Evolutionary conservation across 2,329 filamentous ascomycete genomes (phyloP).

Genomic region (Cercospora sojina): DNA sequence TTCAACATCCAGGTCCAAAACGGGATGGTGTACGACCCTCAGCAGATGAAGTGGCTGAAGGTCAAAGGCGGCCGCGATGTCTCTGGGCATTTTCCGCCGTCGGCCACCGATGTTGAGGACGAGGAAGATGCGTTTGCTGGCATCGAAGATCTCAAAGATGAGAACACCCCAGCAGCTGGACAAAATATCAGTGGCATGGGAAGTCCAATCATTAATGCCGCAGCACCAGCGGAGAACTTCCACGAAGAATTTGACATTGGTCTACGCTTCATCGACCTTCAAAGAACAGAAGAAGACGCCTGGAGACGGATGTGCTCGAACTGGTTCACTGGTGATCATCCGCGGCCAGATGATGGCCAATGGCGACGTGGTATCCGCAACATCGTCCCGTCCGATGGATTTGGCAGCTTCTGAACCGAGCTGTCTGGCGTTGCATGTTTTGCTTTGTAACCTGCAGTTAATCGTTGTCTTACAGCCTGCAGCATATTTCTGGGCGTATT

Average conservation of each 20-base stretch:
- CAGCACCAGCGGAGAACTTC: conserved; percentile 68
- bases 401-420: conserved; percentile 18
- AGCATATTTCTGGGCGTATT: conserved; percentile 17
- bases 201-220: conserved; percentile 33
- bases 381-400: conserved; percentile 25
- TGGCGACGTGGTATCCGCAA: conserved; percentile 39
- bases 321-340: conserved; percentile 66
- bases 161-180: conserved; percentile 32
- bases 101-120: conserved; percentile 73
- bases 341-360: conserved; percentile 75
- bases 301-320: conserved; percentile 86
- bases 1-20: conserved; percentile 91
- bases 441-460: conserved; percentile 25
- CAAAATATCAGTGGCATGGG: conserved; percentile 29
- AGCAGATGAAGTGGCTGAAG: conserved; percentile 97
- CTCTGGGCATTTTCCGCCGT: conserved; percentile 42
- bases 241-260: conserved; percentile 98
- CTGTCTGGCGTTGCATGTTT: conserved; percentile 14
- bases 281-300: conserved; percentile 85
- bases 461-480: conserved; percentile 25
- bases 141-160: conserved; percentile 86
- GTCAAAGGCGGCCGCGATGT: conserved; percentile 40
- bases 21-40: conserved; percentile 98
- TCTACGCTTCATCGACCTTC: conserved; percentile 84
- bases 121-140: conserved; percentile 94